phyloP scores from a whole-genome alignment of 2,329 filamentous ascomycete species.

The Arthrobotrys iridis region DNA sequence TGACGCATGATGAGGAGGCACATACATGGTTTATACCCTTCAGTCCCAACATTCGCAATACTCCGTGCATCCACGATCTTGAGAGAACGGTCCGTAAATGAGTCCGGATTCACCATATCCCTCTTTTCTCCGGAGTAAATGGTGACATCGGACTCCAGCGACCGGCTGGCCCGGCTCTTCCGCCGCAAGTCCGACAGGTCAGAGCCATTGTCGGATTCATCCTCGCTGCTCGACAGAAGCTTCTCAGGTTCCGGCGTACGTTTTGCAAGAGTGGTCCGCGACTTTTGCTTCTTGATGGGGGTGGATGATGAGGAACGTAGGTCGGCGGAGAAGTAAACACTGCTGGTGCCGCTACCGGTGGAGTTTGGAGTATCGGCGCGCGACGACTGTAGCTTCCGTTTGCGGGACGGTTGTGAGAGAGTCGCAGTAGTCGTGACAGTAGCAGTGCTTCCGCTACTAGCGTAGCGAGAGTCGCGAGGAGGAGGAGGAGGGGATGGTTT shows the following conservation, averaged over 20 bases:
- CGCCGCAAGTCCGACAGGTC: slow-evolving; percentile 47
- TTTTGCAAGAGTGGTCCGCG: slow-evolving; percentile 41
- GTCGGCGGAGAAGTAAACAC: slow-evolving; percentile 42
- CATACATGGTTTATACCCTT: slow-evolving; percentile 60
- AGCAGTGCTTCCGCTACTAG: slow-evolving; percentile 1
- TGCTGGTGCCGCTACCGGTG: slow-evolving; percentile 23
- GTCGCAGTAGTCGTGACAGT: neutral
- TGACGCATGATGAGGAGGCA: neutral
- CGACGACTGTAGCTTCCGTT: slow-evolving; percentile 46
- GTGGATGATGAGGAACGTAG: slow-evolving; percentile 50
- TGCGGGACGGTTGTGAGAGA: slow-evolving; percentile 19
- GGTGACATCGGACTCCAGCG: slow-evolving; percentile 59
- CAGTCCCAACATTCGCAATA: slow-evolving; percentile 62
- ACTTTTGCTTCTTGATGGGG: slow-evolving; percentile 53
- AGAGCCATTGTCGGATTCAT: slow-evolving; percentile 56
- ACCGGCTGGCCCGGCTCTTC: slow-evolving; percentile 55
- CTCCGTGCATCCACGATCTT: slow-evolving; percentile 66
- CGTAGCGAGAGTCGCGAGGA: slow-evolving; percentile 40
- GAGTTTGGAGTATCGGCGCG: slow-evolving; percentile 46
- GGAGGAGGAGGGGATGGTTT: slow-evolving; percentile 50
- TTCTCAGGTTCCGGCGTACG: slow-evolving; percentile 60
- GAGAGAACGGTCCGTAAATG: slow-evolving; percentile 64
- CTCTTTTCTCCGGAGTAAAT: slow-evolving; percentile 64
- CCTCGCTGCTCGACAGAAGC: slow-evolving; percentile 58
- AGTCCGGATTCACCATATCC: slow-evolving; percentile 63